A percentile compares a stretch with the other conserved stretches of the same genome.
Evolutionary conservation across 768 basidiomycete genomes (phyloP).

Genomic region (Lentinula lateritia): DNA sequence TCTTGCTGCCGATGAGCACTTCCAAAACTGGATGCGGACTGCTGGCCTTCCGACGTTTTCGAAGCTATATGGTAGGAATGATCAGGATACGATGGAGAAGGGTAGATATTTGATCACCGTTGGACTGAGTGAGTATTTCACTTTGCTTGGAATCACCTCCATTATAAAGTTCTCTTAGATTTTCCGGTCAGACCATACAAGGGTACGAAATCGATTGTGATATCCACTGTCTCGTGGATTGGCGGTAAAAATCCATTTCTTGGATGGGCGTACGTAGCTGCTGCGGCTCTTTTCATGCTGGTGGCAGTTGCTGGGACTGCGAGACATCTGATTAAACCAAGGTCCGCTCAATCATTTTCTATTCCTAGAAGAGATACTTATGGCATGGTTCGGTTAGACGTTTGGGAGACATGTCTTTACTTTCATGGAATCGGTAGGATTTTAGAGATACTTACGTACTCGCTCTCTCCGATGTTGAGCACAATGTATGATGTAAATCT

Average conservation of each 20-base stretch:
- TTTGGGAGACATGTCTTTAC: slow-evolving; percentile 78
- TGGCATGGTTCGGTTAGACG: slow-evolving; percentile 41
- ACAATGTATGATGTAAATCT: neutral
- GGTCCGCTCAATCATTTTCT: slow-evolving; percentile 33
- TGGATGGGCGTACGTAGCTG: slow-evolving; percentile 95
- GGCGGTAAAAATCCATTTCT: slow-evolving; percentile 98
- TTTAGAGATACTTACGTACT: neutral
- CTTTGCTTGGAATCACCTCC: slow-evolving; percentile 2
- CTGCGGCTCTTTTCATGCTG: slow-evolving; percentile 80
- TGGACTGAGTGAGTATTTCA: slow-evolving; percentile 65
- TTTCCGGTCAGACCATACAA: slow-evolving; percentile 88
- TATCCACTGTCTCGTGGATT: slow-evolving; percentile 97
- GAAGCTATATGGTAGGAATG: slow-evolving; percentile 92
- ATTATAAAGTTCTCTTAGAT: slow-evolving; percentile 43
- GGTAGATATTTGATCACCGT: slow-evolving; percentile 76
- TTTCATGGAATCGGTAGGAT: slow-evolving; percentile 73
- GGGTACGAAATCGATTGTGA: slow-evolving; percentile 95
- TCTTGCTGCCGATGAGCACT: slow-evolving; percentile 76
- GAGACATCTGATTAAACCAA: slow-evolving; percentile 88
- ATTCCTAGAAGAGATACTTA: slow-evolving; percentile 3
- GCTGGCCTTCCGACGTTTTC: slow-evolving; percentile 96
- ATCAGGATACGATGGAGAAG: slow-evolving; percentile 59
- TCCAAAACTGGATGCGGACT: slow-evolving; percentile 99
- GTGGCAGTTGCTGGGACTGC: slow-evolving; percentile 87
- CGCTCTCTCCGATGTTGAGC: neutral